phyloP scores from a whole-genome alignment of 371 early-diverging fungal genomes.

The Zancudomyces culisetae region DNA sequence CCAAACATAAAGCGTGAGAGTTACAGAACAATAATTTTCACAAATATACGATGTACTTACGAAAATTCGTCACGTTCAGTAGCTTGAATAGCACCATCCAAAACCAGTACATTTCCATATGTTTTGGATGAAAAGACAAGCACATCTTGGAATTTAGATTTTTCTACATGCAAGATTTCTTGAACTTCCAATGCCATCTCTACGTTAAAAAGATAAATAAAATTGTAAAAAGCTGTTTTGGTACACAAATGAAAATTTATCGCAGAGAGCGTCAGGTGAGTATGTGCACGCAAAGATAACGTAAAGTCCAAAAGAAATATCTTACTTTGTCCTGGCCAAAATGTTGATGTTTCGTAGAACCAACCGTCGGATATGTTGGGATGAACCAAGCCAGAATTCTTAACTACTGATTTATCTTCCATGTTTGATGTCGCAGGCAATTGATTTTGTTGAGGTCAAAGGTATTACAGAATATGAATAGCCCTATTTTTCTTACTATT shows the following conservation, averaged over 20 bases:
- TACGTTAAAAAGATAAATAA: too few relatives aligned
- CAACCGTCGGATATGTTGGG: conserved; percentile 81
- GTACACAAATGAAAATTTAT: too few relatives aligned
- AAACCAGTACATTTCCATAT: conserved; percentile 88
- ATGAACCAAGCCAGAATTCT: conserved; percentile 36
- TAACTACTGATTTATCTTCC: neutral
- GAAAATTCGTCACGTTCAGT: conserved; percentile 96
- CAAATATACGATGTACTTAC: neutral
- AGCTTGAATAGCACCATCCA: conserved; percentile 92
- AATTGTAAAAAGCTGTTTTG: too few relatives aligned
- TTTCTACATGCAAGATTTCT: conserved; percentile 81
- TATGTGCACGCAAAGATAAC: too few relatives aligned
- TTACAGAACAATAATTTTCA: too few relatives aligned
- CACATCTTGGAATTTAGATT: conserved; percentile 87
- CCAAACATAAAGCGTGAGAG: too few relatives aligned
- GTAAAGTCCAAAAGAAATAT: too few relatives aligned
- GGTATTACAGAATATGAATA: too few relatives aligned
- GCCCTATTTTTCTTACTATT: too few relatives aligned
- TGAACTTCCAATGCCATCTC: conserved; percentile 76
- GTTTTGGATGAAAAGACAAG: conserved; percentile 83
- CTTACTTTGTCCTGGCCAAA: conserved; percentile 92
- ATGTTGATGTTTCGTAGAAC: conserved; percentile 80
- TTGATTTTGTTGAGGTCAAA: too few relatives aligned
- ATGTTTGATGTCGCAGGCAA: too few relatives aligned
- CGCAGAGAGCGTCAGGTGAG: too few relatives aligned